Evolutionary conservation across 1,284 basidiomycete genomes (phyloP).

Genomic region (Ganoderma meredithae): DNA sequence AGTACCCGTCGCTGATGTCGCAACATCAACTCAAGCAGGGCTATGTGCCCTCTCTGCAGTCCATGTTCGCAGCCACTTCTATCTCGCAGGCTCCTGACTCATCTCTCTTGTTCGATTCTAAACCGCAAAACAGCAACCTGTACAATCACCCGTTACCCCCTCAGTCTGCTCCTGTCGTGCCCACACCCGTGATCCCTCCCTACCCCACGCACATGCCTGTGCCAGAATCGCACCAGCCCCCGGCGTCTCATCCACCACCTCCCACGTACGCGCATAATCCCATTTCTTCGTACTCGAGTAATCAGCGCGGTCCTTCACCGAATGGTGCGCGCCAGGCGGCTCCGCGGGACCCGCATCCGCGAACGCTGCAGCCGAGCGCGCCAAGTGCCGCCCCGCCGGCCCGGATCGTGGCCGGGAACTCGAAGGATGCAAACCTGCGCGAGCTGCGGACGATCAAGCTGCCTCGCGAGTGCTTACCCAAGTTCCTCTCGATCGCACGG

Average conservation of each 20-base stretch:
- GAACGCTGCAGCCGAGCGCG: slow-evolving; percentile 12
- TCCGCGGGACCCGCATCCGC: slow-evolving; percentile 23
- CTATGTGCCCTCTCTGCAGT: slow-evolving; percentile 64
- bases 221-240: slow-evolving; percentile 26
- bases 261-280: slow-evolving; percentile 29
- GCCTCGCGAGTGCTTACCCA: slow-evolving; percentile 72
- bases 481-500: slow-evolving; percentile 75
- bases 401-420: slow-evolving; percentile 40
- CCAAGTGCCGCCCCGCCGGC: slow-evolving; percentile 21
- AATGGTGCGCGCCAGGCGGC: slow-evolving; percentile 32
- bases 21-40: slow-evolving; percentile 75
- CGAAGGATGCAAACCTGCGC: slow-evolving; percentile 40
- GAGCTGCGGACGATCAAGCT: slow-evolving; percentile 69
- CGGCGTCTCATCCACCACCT: slow-evolving; percentile 16
- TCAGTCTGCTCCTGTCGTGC: slow-evolving; percentile 33
- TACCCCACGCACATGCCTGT: slow-evolving; percentile 34
- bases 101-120: slow-evolving; percentile 41
- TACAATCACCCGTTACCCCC: slow-evolving; percentile 37
- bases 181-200: slow-evolving; percentile 32
- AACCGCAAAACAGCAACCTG: slow-evolving; percentile 24
- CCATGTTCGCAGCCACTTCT: slow-evolving; percentile 53
- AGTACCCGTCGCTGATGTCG: slow-evolving; percentile 72
- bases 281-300: slow-evolving; percentile 16
- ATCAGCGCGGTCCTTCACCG: slow-evolving; percentile 35
- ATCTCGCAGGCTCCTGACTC: slow-evolving; percentile 34